Evolutionary conservation across 495 filamentous ascomycete species (phyloP), one percentile per base, ranked within the genome.

Genomic region (Tetracladium marchalianum): DNA sequence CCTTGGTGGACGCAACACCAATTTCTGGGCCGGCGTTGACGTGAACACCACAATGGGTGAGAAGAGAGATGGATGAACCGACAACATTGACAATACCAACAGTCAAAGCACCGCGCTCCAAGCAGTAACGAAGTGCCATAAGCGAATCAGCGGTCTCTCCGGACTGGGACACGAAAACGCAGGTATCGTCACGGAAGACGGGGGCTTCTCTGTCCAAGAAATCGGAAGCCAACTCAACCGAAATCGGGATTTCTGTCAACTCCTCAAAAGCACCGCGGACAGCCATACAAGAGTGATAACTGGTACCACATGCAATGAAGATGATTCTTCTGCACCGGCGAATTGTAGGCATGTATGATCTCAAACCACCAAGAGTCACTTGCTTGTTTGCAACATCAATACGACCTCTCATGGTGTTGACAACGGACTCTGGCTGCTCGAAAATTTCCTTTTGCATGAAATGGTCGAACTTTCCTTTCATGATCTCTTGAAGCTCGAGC

Each of bases 371-470:
- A 31, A 98, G 80, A 4, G 90, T 98, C 40, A 98, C 90, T 42
- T 76, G 81, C 76, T 93, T 92, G 70, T 96, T 90, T 46, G 76
- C 82, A 43, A 84, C 76, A 63, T 98, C 93, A 52, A 98, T 71
- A 66, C 92, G 93, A 65, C 92, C 92, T 78, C 92, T 85, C 92
- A 98, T 98, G 36, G 93, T 96, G 75, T 98, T 98, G 69, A 98
- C 81, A 48, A 98, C 87, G 5, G 92, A 98, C 69, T 98, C 92
- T 47, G 92, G 92, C 70, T 98, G 92, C 71, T 98, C 92, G 66
- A 97, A 98, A 60, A 98, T 98, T 64, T 98, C 92, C 75, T 98
- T 98, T 64, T 98, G 93, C 92, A 98, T 98, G 75, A 96, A 98
- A 68, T 98, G 92, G 62, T 98, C 92, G 67, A 97, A 98, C 60